Evolutionary conservation across 2,329 filamentous ascomycete genomes (phyloP), one percentile per base, ranked within the genome.

Genomic region (Cladosporium sp.): DNA sequence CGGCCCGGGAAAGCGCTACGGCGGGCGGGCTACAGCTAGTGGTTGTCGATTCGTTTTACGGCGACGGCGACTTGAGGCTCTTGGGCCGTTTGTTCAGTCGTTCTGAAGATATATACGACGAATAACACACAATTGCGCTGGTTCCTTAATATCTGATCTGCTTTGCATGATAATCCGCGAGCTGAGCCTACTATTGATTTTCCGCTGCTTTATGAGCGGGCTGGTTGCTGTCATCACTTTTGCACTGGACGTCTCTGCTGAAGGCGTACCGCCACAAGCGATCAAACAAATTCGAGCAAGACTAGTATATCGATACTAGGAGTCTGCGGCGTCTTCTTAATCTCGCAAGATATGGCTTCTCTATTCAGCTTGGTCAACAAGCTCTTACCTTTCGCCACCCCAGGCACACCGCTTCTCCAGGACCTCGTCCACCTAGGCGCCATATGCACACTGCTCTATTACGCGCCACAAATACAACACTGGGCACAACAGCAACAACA

Each of bases 361-460:
- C 11, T 61, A 1, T 18, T 62, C 12, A 49, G 51, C 13, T 39
- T 58, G 12, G 22, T 76, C 15, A 76, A 76, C 55, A 58, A 63
- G 52, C 65, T 77, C 11, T 62, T 77, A 3, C 74, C 74, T 0
- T 77, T 77, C 58, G 74, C 74, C 34, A 70, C 70, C 15, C 69
- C 70, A 1, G 66, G 68, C 4, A 76, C 73, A 22, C 74, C 74
- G 4, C 57, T 77, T 4, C 30, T 68, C 0, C 73, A 76, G 58
- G 74, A 77, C 52, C 60, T 77, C 9, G 53, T 74, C 1, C 74
- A 77, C 58, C 70, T 74, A 3, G 63, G 63, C 18, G 61, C 69
- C 3, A 65, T 77, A 3, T 73, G 71, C 55, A 63, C 65, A 19
- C 64, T 73, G 3, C 63, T 77, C 13, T 77, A 76, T 60, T 74